These are phyloP conservation scores for Cnidoscolus chayamansa DNA, from an alignment of 441 rosid genomes.

Conservation along the genomic window DNA sequence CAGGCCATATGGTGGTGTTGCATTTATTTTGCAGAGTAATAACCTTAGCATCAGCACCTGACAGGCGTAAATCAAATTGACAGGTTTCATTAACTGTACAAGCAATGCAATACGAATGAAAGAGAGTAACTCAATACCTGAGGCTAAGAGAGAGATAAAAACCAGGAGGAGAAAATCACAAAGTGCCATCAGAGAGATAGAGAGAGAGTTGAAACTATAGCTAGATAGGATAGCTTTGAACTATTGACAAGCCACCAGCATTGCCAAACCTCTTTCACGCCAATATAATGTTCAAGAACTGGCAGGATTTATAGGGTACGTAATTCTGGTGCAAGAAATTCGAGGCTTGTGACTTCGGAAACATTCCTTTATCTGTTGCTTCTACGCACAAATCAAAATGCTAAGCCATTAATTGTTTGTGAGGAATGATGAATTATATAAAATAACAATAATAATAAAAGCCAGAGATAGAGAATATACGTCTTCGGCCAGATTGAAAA, in stretches of 20 bases:
- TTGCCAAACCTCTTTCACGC: background rate
- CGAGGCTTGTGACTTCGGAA: background rate
- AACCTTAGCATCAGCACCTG: background rate
- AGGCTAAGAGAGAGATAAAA: background rate
- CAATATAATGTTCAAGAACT: background rate
- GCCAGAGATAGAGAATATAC: no score
- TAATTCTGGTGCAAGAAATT: background rate
- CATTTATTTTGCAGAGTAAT: no score
- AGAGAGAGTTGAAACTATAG: background rate
- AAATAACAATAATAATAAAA: no score
- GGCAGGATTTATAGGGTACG: background rate
- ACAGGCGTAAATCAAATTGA: background rate
- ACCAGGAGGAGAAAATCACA: background rate
- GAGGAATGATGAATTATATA: no score
- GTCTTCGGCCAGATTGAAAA: no score
- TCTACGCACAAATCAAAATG: no score
- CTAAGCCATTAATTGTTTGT: no score
- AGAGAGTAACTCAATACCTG: no score
- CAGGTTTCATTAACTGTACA: no score
- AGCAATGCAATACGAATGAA: no score
- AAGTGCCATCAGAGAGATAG: conserved; percentile 4
- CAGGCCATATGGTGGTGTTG: no score
- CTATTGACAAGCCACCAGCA: background rate
- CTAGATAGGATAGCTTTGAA: background rate
- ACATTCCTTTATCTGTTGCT: no score